These are phyloP conservation scores for Paracoccidioides brasiliensis DNA, from an alignment of 2,329 filamentous ascomycete genomes.

Conservation along the genomic window DNA sequence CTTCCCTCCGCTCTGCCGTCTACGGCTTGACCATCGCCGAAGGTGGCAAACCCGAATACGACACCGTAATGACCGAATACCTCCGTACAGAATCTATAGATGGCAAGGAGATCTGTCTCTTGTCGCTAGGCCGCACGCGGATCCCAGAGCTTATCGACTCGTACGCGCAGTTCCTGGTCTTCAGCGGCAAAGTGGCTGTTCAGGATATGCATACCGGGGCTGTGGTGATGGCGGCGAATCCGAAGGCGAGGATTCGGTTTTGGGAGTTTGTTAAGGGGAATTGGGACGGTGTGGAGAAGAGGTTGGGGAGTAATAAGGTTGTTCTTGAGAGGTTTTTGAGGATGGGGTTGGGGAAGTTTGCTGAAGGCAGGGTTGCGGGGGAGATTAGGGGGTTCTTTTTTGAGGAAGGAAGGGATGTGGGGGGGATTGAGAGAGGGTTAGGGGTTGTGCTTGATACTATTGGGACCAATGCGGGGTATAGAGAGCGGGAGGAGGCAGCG, in stretches of 20 bases:
- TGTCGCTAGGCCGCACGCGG: conserved; percentile 61
- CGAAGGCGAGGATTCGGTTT: conserved; percentile 55
- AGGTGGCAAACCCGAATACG: conserved; percentile 54
- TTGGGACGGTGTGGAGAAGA: conserved; percentile 60
- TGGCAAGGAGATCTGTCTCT: conserved; percentile 74
- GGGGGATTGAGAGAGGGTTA: conserved; percentile 73
- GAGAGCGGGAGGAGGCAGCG: conserved; percentile 56
- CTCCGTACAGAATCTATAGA: conserved; percentile 71
- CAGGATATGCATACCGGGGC: conserved; percentile 81
- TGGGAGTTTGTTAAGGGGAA: conserved; percentile 80
- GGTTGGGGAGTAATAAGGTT: conserved; percentile 68
- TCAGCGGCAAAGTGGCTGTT: conserved; percentile 69
- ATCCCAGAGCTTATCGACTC: conserved; percentile 54
- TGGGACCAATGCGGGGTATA: conserved; percentile 69
- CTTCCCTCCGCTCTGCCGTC: conserved; percentile 65
- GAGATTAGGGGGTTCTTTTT: conserved; percentile 75
- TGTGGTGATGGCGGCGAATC: conserved; percentile 59
- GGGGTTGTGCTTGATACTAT: conserved; percentile 79
- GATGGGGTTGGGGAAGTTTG: conserved; percentile 64
- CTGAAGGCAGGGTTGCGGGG: conserved; percentile 52
- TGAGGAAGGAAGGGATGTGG: conserved; percentile 60
- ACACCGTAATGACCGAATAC: conserved; percentile 75
- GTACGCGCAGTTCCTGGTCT: conserved; percentile 54
- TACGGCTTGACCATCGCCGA: conserved; percentile 69
- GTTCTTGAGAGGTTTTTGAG: conserved; percentile 82